Conservation (phyloP, 2,329 filamentous ascomycete species). For the Calonectria pseudoreteaudii region DNA sequence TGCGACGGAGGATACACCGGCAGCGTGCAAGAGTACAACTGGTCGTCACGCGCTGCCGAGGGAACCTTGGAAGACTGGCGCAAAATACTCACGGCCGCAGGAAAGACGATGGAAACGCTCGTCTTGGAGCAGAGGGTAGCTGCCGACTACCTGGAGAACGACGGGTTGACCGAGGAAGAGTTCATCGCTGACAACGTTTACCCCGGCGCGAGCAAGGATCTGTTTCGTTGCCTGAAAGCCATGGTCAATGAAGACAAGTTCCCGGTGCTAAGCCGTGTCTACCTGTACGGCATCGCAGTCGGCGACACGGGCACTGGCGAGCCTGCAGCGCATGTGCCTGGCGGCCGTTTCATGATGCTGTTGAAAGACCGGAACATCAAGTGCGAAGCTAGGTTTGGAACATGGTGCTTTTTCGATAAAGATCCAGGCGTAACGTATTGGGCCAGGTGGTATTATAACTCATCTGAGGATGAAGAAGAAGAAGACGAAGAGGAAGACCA, state of each 20-base stretch:
- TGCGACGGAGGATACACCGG: not conserved
- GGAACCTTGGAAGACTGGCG: not conserved
- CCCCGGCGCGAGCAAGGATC: not conserved
- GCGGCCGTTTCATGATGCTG: not conserved
- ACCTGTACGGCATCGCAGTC: conserved; percentile 20
- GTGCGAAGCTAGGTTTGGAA: conserved; percentile 27
- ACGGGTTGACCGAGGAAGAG: not conserved
- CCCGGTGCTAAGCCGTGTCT: not conserved
- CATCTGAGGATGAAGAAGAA: not conserved
- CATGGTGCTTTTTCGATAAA: conserved; percentile 28
- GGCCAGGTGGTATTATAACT: not conserved
- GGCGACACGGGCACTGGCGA: fast-evolving
- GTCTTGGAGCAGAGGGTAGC: not conserved
- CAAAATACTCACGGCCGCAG: not conserved
- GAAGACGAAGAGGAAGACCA: not conserved
- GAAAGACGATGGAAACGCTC: not conserved
- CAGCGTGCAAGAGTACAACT: not conserved
- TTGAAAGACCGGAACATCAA: not conserved
- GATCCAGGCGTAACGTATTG: not conserved
- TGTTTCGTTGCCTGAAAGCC: not conserved
- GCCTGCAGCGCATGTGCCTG: not conserved
- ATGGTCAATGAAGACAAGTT: not conserved
- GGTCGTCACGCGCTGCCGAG: not conserved
- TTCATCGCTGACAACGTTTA: not conserved
- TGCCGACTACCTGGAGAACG: not conserved